Percentiles rank a stretch among this genome's conserved stretches.
These are phyloP conservation scores for Penicillium sclerotigenum DNA, from an alignment of 2,329 filamentous ascomycete genomes.

Conservation along the genomic window DNA sequence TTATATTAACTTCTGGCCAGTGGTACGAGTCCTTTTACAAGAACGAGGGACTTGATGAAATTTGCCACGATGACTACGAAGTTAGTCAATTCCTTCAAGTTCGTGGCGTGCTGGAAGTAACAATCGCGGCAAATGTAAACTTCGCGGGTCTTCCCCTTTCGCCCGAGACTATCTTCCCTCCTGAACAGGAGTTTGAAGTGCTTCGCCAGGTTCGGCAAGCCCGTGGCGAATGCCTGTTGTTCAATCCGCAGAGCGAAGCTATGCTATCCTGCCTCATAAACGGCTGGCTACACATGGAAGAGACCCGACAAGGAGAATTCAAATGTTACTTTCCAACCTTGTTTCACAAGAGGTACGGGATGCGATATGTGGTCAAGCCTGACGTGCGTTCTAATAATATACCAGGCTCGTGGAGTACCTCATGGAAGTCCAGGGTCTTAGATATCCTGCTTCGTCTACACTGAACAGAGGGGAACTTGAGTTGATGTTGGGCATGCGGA, in stretches of 20 bases:
- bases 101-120: not conserved
- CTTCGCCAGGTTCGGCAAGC: not conserved
- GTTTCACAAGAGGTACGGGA: not conserved
- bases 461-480: not conserved
- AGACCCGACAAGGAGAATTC: not conserved
- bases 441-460: not conserved
- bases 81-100: not conserved
- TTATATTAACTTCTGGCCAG: not conserved
- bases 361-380: rapidly evolving
- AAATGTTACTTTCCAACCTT: not conserved
- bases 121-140: not conserved
- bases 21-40: not conserved
- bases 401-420: not conserved
- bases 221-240: not conserved
- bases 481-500: not conserved
- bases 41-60: not conserved
- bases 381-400: not conserved
- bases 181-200: not conserved
- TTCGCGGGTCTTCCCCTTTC: not conserved
- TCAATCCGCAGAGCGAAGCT: not conserved
- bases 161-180: not conserved
- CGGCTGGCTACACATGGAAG: not conserved
- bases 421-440: not conserved
- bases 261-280: not conserved
- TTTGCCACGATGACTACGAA: not conserved